Conservation (phyloP, 345 rosid species). For the Acer negundo region DNA sequence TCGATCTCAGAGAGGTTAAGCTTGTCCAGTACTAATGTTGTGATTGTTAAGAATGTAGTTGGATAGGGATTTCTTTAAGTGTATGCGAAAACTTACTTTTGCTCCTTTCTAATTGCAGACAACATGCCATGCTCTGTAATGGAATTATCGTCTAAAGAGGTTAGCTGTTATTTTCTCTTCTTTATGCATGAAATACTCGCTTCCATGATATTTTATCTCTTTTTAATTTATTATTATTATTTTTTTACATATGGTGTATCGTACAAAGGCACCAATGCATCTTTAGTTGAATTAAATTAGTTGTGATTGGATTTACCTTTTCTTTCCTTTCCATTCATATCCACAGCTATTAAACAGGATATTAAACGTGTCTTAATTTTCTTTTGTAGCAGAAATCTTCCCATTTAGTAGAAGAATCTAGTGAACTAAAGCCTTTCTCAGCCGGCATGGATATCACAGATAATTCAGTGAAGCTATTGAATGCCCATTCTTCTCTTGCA, state of each 20-base stretch:
- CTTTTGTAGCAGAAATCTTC: conserved; percentile 38
- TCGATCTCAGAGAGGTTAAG: not conserved
- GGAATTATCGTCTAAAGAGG: conserved; percentile 40
- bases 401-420: conserved; percentile 31
- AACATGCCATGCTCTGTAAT: conserved; percentile 42
- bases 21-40: not conserved
- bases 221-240: too few species aligned
- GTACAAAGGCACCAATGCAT: not conserved
- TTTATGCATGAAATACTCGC: not conserved
- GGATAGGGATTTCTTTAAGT: not conserved
- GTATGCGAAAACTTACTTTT: not conserved
- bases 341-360: not conserved
- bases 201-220: not conserved
- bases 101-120: conserved; percentile 33
- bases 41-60: not conserved
- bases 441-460: conserved; percentile 37
- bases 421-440: conserved; percentile 34
- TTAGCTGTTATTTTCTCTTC: conserved; percentile 12
- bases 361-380: not conserved
- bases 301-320: not conserved
- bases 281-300: not conserved
- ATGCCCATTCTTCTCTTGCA: conserved; percentile 32
- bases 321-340: not conserved
- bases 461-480: conserved; percentile 35
- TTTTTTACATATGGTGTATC: not conserved